Percentiles rank a stretch among this genome's conserved stretches.
phyloP scores from a whole-genome alignment of 208 protist genomes.

The Crithidia mellificae region DNA sequence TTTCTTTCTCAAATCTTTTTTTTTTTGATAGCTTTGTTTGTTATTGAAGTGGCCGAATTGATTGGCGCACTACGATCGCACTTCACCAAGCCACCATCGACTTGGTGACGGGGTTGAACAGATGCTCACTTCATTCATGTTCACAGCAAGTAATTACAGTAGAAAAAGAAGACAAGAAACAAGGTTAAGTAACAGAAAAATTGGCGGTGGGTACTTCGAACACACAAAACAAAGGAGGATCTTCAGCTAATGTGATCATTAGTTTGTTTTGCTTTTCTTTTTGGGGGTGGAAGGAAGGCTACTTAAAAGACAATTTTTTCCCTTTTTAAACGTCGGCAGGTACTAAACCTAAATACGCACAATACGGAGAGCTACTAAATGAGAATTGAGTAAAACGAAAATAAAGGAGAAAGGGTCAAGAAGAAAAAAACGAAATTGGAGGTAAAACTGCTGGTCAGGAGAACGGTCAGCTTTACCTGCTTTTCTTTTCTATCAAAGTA shows the following conservation, averaged over 20 bases:
- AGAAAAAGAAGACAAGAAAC: constrained; percentile 5
- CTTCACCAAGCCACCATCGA: constrained; percentile 6
- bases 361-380: neutral
- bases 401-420: no score
- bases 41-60: neutral
- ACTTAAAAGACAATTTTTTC: neutral
- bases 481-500: neutral
- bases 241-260: neutral
- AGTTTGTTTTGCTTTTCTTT: neutral
- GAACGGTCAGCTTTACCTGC: neutral
- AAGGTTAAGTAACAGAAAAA: constrained; percentile 3
- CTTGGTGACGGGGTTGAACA: constrained; percentile 10
- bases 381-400: constrained; percentile 4
- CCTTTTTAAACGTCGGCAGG: neutral
- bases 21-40: neutral
- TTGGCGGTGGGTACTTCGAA: neutral
- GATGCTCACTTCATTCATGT: neutral
- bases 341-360: constrained; percentile 7
- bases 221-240: neutral
- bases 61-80: constrained; percentile 1
- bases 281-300: neutral
- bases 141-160: constrained; percentile 12
- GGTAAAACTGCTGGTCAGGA: neutral
- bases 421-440: no score
- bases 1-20: neutral